These are phyloP conservation scores for Fusarium setosum DNA, from an alignment of 2,329 filamentous ascomycete genomes.

Conservation along the genomic window DNA sequence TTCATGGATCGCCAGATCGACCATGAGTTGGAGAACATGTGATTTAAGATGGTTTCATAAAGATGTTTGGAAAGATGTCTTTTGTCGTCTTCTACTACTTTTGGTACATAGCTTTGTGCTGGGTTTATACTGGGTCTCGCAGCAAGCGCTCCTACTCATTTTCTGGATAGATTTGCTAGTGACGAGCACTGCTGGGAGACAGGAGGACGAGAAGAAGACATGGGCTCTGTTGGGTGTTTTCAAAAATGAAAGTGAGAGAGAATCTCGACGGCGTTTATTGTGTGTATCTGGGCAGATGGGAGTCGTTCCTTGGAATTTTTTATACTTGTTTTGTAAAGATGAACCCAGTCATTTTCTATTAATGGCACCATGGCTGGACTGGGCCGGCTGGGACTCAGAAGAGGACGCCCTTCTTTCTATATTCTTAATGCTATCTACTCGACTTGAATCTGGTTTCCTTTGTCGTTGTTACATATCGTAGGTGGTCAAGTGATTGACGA, in stretches of 20 bases:
- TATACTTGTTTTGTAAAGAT: slow-evolving; percentile 38
- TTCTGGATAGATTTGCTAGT: slow-evolving; percentile 19
- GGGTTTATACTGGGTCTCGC: slow-evolving; percentile 26
- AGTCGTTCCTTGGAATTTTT: slow-evolving; percentile 38
- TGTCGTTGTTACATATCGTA: background rate
- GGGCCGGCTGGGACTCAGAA: slow-evolving; percentile 20
- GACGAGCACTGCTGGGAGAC: slow-evolving; percentile 4
- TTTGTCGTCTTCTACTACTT: slow-evolving; percentile 31
- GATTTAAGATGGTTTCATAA: slow-evolving; percentile 42
- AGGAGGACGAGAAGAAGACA: slow-evolving; percentile 14
- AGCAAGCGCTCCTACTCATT: slow-evolving; percentile 3
- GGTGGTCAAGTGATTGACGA: too few relatives aligned
- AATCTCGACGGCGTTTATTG: slow-evolving; percentile 35
- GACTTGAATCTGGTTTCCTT: background rate
- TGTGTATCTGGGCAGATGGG: slow-evolving; percentile 34
- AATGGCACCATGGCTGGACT: slow-evolving; percentile 36
- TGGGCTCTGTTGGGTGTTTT: slow-evolving; percentile 13
- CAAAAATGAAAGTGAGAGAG: slow-evolving; percentile 37
- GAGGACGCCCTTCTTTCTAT: slow-evolving; percentile 12
- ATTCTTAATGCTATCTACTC: slow-evolving; percentile 22
- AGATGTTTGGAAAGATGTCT: slow-evolving; percentile 6
- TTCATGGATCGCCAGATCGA: slow-evolving; percentile 97
- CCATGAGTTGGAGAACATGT: slow-evolving; percentile 93
- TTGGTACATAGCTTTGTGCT: slow-evolving; percentile 33
- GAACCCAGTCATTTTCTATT: slow-evolving; percentile 25